Evolutionary conservation across 805 yeast species (phyloP).

Genomic region (Priceomyces medius): DNA sequence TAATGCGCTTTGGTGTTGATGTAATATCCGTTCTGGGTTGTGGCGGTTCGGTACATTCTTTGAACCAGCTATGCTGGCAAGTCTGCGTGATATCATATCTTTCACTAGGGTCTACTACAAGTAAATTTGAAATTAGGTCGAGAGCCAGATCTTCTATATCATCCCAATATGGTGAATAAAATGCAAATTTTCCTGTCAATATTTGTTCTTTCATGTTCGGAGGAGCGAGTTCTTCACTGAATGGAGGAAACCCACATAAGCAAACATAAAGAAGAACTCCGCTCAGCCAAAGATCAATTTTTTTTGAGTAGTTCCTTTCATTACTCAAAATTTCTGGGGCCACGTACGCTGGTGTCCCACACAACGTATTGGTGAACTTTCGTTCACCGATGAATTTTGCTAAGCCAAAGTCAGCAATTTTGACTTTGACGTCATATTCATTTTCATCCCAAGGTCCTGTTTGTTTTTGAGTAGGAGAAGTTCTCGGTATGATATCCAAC

Average conservation of each 20-base stretch:
- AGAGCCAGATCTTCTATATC: conserved; percentile 61
- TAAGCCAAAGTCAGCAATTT: conserved; percentile 81
- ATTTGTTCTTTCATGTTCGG: conserved; percentile 78
- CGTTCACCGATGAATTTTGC: conserved; percentile 69
- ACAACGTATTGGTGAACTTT: conserved; percentile 71
- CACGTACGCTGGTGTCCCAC: conserved; percentile 87
- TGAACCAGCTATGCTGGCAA: conserved; percentile 46
- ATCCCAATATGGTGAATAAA: conserved; percentile 81
- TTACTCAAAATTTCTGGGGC: conserved; percentile 74
- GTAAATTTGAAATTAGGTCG: conserved; percentile 61
- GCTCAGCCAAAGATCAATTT: conserved; percentile 80
- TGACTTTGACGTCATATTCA: conserved; percentile 63
- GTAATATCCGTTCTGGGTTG: conserved; percentile 2
- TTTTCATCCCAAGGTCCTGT: conserved; percentile 59
- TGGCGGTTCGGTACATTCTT: conserved; percentile 9
- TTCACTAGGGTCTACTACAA: conserved; percentile 52
- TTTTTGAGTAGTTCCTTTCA: conserved; percentile 60
- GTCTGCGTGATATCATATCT: conserved; percentile 43
- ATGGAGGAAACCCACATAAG: conserved; percentile 82
- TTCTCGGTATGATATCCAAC: conserved; percentile 50
- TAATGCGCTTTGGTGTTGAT: conserved; percentile 14
- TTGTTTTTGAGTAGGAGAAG: conserved; percentile 21
- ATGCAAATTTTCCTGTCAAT: conserved; percentile 62
- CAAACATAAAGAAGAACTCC: conserved; percentile 79
- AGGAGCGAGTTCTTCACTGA: conserved; percentile 78